Base-by-base conservation (phyloP, 2,329 filamentous ascomycete genomes). In the Tolypocladium pustulatum region DNA sequence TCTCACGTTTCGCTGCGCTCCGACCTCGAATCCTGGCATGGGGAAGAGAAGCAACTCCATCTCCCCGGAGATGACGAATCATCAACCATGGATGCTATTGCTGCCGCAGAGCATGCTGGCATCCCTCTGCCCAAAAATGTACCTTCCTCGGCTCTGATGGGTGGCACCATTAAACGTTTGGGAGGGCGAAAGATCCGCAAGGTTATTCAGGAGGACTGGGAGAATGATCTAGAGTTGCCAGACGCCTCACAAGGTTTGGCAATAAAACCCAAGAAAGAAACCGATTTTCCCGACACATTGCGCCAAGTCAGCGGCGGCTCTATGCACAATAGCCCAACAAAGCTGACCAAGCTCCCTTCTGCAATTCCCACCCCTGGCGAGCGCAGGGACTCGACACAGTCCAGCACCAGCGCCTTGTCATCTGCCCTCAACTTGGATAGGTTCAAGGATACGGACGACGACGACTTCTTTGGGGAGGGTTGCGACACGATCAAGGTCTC, bases 81-180 rank as follows among this genome's bases (percentile, higher is more conserved):
- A 62, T 90, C 90, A 1, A 95, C 89, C 12, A 76, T 87, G 65
- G 89, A 95, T 69, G 92, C 94, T 61, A 93, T 99, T 66, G 84
- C 89, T 30, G 89, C 91, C 8, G 93, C 92, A 38, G 89, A 91
- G 68, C 87, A 86, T 70, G 92, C 91, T 32, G 94, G 94, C 65
- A 96, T 99, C 63, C 93, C 94, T 8, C 84, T 97, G 58, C 94
- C 94, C 34, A 79, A 84, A 56, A 92, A 92, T 69, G 85, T 97
- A 37, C 91, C 93, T 1, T 85, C 89, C 36, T 96, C 93, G 25
- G 94, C 94, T 36, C 78, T 99, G 49, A 83, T 94, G 71, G 93
- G 93, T 57, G 94, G 94, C 57, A 93, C 91, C 12, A 97, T 97
- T 69, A 96, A 95, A 76, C 82, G 92, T 65, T 80, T 97, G 38